Conservation (phyloP, 257 asterid genomes). For the Nemophila menziesii region DNA sequence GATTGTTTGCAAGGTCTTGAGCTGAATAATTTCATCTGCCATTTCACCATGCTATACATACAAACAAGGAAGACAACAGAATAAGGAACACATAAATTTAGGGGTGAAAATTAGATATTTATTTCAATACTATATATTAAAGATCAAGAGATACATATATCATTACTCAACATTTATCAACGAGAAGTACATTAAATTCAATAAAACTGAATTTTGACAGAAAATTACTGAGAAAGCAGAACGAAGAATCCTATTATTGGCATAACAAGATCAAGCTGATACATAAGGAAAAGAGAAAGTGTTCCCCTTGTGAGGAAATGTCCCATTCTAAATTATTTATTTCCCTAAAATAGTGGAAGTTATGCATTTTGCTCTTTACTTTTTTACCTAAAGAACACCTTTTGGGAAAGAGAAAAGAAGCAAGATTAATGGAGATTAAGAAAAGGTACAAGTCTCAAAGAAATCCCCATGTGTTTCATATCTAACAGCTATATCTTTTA, state of each 20-base stretch:
- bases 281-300: neutral
- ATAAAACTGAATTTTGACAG: constrained; percentile 4
- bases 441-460: neutral
- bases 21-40: constrained; percentile 87
- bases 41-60: constrained; percentile 82
- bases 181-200: neutral
- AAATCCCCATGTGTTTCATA: neutral
- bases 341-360: neutral
- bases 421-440: too few species aligned
- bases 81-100: neutral
- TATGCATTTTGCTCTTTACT: neutral
- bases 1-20: constrained; percentile 88
- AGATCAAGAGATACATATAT: neutral
- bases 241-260: neutral
- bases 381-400: neutral
- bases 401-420: neutral
- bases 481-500: too few species aligned
- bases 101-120: neutral
- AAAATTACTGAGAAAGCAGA: neutral
- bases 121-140: neutral
- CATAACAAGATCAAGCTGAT: neutral
- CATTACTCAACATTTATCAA: neutral
- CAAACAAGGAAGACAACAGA: constrained; percentile 6
- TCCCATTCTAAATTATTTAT: neutral
- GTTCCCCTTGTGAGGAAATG: neutral